Base-by-base conservation (phyloP, 2,329 filamentous ascomycete species). In the Ambrosiella cleistominuta region DNA sequence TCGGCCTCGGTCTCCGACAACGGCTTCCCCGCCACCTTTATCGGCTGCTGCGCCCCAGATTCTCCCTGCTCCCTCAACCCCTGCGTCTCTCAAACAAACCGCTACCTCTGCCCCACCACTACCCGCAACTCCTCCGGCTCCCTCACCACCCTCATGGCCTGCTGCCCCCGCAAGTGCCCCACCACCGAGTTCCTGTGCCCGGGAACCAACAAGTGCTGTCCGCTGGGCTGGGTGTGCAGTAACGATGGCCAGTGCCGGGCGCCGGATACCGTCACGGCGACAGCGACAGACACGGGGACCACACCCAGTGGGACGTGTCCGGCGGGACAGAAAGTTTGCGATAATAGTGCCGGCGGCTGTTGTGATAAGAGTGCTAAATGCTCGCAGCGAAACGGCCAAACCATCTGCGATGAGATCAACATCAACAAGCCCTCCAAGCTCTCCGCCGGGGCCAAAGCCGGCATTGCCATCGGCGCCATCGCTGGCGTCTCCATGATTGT, bases 381-480 rank as follows among this genome's bases (percentile, higher is more conserved):
- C 63, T 73, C 71, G 19, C 9, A 57, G 19, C 9, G 57, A 1
- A 69, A 66, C 8, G 63, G 63, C 11, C 69, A 70, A 38, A 70
- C 68, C 57, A 76, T 75, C 63, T 71, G 72, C 3, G 64, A 67
- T 3, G 64, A 66, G 4, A 65, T 19, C 8, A 19, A 19, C 8
- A n/a, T 36, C 4, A 36, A 27, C 8, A n/a, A 35, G 17, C 35
- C 67, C 2, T 62, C 64, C 1, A 65, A 66, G 1, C 65, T 80
- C 5, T 74, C 75, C 1, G 19, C 12, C 1, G 77, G 74, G 0
- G 78, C 76, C 1, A 79, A 75, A 63, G 77, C 75, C 0, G 79
- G 79, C 1, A 75, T 83, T n/a, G 78, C 74, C 5, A 70, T 76
- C 0, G 79, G 77, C 15, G 72, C 76, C 2, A 71, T 75, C 1